Base-by-base conservation (phyloP, 2,329 filamentous ascomycete genomes). In the Gnomoniopsis smithogilvyi region DNA sequence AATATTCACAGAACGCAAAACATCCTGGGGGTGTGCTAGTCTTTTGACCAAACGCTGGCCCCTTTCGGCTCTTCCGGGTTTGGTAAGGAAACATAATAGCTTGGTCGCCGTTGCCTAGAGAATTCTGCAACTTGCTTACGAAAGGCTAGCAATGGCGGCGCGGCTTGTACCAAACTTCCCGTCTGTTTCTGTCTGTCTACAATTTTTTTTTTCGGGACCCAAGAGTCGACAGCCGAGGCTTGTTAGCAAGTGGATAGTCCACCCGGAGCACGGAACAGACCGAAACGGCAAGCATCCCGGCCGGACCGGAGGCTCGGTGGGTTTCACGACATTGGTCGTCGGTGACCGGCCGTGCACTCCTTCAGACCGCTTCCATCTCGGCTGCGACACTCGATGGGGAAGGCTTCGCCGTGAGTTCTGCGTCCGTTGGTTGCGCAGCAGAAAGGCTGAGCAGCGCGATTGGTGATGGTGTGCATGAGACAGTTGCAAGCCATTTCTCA, bases 161-260 rank as follows among this genome's bases (percentile, higher is more conserved):
- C 36, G 17, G 36, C 36, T 30, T 30, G 26, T 41, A 41, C 36
- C 36, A 41, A 41, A 4, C 36, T 4, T 41, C 11, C 17, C 36
- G 36, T 41, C 11, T 3, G 12, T 41, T 41, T 7, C 36, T 41
- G 8, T 33, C 34, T 12, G 22, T 3, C 17, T 50, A 21, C 12
- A n/a, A 47, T 54, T 22, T 17, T 21, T 17, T 22, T 46, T n/a
- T 38, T 26, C 33, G 6, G 34, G 26, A 33, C 45, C 33, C 19
- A 56, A 22, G 38, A 17, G 30, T 3, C 53, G 26, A 54, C 52
- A 54, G 52, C 52, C 52, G 52, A 54, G 52, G 52, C 52, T 47
- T 38, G 11, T 36, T 12, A 26, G 24, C 26, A 34, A n/a, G 33
- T n/a, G 12, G 52, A 47, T 45, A 45, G 52, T 48, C 41, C 52